Evolutionary conservation across 495 filamentous ascomycete genomes (phyloP).

Genomic region (Xylaria castorea): DNA sequence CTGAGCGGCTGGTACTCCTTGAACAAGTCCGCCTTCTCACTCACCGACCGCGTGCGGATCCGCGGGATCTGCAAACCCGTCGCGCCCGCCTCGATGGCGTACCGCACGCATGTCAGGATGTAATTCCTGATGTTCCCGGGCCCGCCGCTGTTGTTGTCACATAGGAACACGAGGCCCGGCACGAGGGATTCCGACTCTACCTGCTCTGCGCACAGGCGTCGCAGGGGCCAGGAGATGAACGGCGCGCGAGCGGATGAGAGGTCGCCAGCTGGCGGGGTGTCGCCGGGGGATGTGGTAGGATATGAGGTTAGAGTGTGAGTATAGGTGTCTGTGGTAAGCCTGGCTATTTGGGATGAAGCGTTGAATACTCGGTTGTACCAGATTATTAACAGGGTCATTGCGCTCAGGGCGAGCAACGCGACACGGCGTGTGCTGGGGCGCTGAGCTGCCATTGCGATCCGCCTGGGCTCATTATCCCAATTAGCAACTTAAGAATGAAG

Average conservation of each 20-base stretch:
- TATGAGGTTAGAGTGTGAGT: neutral
- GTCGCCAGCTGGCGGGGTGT: slow-evolving; percentile 27
- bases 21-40: slow-evolving; percentile 44
- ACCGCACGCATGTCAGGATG: slow-evolving; percentile 57
- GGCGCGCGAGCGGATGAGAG: slow-evolving; percentile 48
- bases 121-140: slow-evolving; percentile 62
- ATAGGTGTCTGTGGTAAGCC: neutral
- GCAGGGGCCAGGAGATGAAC: slow-evolving; percentile 55
- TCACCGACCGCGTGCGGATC: slow-evolving; percentile 43
- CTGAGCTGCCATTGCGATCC: slow-evolving; percentile 6
- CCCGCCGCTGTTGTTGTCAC: slow-evolving; percentile 60
- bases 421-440: neutral
- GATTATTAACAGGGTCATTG: neutral
- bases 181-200: slow-evolving; percentile 28
- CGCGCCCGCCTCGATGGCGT: slow-evolving; percentile 58
- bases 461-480: neutral
- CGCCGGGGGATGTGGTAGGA: neutral
- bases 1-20: slow-evolving; percentile 40
- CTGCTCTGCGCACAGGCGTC: slow-evolving; percentile 51
- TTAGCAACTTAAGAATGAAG: neutral
- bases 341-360: neutral
- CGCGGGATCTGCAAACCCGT: slow-evolving; percentile 52
- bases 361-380: slow-evolving; percentile 4
- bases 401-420: neutral
- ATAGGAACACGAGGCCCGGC: slow-evolving; percentile 52